phyloP scores from a whole-genome alignment of 2,329 filamentous ascomycete genomes.

The Fusarium concolor region DNA sequence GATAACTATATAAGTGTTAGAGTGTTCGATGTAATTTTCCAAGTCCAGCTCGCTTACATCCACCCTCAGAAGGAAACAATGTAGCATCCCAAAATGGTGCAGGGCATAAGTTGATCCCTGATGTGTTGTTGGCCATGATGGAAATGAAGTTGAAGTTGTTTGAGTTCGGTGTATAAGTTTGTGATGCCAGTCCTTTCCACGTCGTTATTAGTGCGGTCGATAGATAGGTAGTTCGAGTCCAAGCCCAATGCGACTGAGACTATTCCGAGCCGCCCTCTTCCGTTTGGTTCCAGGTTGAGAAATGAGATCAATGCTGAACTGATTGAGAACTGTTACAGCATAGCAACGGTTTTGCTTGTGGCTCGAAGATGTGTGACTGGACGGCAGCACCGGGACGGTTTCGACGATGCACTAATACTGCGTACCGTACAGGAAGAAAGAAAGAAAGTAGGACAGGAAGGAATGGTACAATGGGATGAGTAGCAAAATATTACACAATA shows the following conservation, averaged over 20 bases:
- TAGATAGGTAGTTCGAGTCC: not conserved
- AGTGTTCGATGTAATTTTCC: not conserved
- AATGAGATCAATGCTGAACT: not conserved
- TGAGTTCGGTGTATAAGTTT: constrained; percentile 1
- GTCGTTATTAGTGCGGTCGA: not conserved
- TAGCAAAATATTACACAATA: constrained; percentile 24
- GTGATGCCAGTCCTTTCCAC: constrained; percentile 12
- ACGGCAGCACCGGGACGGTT: constrained; percentile 23
- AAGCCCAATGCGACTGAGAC: constrained; percentile 2
- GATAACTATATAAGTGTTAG: constrained; percentile 59
- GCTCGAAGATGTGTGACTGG: constrained; percentile 13
- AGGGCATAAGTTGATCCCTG: constrained; percentile 67
- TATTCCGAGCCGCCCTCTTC: not conserved
- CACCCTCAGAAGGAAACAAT: constrained; percentile 69
- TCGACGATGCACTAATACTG: constrained; percentile 11
- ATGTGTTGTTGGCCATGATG: constrained; percentile 49
- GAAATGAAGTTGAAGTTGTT: not conserved
- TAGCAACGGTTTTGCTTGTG: constrained; percentile 4
- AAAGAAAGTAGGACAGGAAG: constrained; percentile 16
- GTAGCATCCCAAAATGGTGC: constrained; percentile 75
- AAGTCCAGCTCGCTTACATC: constrained; percentile 66
- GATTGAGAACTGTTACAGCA: constrained; percentile 9
- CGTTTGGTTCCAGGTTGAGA: constrained; percentile 5
- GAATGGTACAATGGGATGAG: constrained; percentile 1
- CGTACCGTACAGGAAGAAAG: constrained; percentile 9